Conservation (phyloP, 306 rosid genomes). For the Begonia loranthoides region DNA sequence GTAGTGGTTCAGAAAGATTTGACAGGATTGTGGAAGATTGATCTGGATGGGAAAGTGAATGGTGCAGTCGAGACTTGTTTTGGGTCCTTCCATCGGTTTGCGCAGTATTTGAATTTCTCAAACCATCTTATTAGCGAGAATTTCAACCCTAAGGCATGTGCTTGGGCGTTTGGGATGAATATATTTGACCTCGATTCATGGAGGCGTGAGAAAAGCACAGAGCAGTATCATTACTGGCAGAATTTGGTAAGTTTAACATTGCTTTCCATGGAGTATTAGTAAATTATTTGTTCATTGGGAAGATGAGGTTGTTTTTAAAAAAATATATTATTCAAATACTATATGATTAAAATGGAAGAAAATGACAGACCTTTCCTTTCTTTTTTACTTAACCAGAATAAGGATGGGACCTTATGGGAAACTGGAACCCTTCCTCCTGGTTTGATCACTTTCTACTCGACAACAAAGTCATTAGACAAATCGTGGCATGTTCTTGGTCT, state of each 20-base stretch:
- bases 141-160: conserved; percentile 82
- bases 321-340: neutral
- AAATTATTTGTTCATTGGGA: neutral
- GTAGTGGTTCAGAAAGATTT: conserved; percentile 94
- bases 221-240: conserved; percentile 87
- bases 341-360: neutral
- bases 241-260: conserved; percentile 42
- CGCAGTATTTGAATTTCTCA: conserved; percentile 78
- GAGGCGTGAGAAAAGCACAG: conserved; percentile 81
- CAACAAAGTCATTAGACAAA: conserved; percentile 85
- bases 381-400: conserved; percentile 42
- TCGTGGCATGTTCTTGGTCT: conserved; percentile 97
- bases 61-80: conserved; percentile 98
- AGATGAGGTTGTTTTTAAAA: neutral
- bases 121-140: conserved; percentile 63
- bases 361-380: conserved; percentile 4
- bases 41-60: conserved; percentile 85
- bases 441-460: conserved; percentile 76
- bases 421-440: conserved; percentile 66
- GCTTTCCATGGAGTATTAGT: neutral
- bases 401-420: conserved; percentile 60
- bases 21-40: conserved; percentile 83
- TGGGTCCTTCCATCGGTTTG: conserved; percentile 81
- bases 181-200: conserved; percentile 94
- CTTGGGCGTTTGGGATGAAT: conserved; percentile 95